Evolutionary conservation across 2,329 filamentous ascomycete genomes (phyloP).

Genomic region (Fusarium tjaetaba): DNA sequence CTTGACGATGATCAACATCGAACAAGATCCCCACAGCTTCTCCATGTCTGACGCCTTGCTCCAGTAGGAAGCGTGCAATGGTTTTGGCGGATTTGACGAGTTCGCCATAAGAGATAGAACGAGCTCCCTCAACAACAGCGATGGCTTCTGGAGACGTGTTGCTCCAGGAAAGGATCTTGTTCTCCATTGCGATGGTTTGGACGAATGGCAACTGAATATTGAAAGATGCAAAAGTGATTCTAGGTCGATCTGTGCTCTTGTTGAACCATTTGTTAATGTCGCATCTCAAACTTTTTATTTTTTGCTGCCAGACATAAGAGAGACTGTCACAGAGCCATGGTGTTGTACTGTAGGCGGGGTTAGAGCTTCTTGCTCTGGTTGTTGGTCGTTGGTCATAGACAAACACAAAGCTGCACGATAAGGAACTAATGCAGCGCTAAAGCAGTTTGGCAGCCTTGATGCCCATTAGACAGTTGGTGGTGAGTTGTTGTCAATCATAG

Average conservation of each 20-base stretch:
- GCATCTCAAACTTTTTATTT: neutral
- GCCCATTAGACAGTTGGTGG: accelerated
- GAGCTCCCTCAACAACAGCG: neutral
- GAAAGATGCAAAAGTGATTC: accelerated
- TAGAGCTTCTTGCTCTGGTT: neutral
- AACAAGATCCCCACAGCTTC: neutral
- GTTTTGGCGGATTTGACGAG: neutral
- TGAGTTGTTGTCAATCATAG: neutral
- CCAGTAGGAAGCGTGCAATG: neutral
- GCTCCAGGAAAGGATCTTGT: neutral
- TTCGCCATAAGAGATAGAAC: neutral
- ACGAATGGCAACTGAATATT: neutral
- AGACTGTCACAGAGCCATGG: too few relatives aligned
- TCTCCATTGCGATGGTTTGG: neutral
- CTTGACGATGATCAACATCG: neutral
- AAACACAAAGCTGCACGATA: neutral
- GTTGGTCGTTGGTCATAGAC: neutral
- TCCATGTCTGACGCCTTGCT: neutral
- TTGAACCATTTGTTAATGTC: neutral
- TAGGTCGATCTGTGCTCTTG: neutral
- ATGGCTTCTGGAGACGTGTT: neutral
- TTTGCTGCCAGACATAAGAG: neutral
- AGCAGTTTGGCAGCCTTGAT: neutral
- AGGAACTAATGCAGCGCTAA: neutral
- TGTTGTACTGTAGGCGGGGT: neutral